These are phyloP conservation scores for Phytopythium cucurbitacearum DNA, from an alignment of 352 stramenopile genomes.

Conservation along the genomic window DNA sequence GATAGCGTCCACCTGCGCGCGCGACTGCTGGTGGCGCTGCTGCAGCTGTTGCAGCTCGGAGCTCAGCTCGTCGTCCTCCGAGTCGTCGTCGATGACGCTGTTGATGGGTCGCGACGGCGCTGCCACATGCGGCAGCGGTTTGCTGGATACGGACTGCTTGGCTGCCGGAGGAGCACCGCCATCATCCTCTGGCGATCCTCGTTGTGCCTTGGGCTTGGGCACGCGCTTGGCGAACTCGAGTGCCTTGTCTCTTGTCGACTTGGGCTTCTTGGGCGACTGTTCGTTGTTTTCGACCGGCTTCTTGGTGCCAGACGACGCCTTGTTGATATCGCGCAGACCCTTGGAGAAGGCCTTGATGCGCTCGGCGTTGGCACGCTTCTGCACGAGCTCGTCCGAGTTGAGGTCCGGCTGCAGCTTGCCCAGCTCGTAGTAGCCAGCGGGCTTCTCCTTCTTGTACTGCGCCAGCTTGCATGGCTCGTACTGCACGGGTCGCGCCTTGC, in stretches of 20 bases:
- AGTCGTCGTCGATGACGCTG: slow-evolving; percentile 51
- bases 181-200: slow-evolving; percentile 18
- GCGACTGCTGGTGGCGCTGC: slow-evolving; percentile 62
- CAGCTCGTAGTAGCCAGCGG: slow-evolving; percentile 80
- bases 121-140: too few relatives aligned
- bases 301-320: slow-evolving; percentile 29
- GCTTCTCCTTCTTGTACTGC: slow-evolving; percentile 87
- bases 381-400: slow-evolving; percentile 72
- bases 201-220: slow-evolving; percentile 50
- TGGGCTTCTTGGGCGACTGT: slow-evolving; percentile 24
- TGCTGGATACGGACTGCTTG: not conserved
- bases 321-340: slow-evolving; percentile 77
- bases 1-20: slow-evolving; percentile 68
- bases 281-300: slow-evolving; percentile 21
- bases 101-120: slow-evolving; percentile 30
- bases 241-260: slow-evolving; percentile 67
- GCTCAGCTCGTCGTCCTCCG: slow-evolving; percentile 52
- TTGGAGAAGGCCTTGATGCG: slow-evolving; percentile 83
- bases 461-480: slow-evolving; percentile 84
- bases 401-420: slow-evolving; percentile 87
- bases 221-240: slow-evolving; percentile 79
- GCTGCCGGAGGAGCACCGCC: not conserved
- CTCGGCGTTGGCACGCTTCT: slow-evolving; percentile 75
- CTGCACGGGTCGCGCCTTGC: slow-evolving; percentile 61
- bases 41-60: slow-evolving; percentile 67